Base-by-base conservation (phyloP, 176 grass and related monocot genomes). In the Luzula sylvatica region DNA sequence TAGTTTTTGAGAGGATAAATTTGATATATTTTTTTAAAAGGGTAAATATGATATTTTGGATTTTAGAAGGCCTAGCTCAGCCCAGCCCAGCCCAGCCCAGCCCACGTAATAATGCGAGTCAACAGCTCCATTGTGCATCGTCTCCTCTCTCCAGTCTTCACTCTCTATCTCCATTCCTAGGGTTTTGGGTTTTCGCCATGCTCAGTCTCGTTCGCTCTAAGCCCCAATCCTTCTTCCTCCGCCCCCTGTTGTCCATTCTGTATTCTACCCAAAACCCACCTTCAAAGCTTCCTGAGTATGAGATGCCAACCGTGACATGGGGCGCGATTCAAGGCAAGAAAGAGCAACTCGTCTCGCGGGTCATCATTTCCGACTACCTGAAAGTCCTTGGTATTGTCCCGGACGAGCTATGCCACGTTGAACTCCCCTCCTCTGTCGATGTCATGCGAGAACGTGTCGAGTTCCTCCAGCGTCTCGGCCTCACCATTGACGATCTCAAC, bases 221-320 rank as follows among this genome's bases (percentile, higher is more conserved):
- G 15, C 45, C 66, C 55, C 19, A 65, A 58, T 53, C 2, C 38
- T 23, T 53, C 35, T 50, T 48, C 23, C 7, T 32, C 55, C 54
- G 63, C 41, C 60, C 7, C 26, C 30, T 23, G 40, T 66, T 15
- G 17, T 42, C 27, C 18, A 26, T 14, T 11, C 26, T 23, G 1
- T 9, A 0, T 9, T 42, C 55, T 8, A 50, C 58, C 16, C 75
- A 61, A 55, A 59, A 46, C 3, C 52, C 42, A 27, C n/a, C 64
- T 42, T 50, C 83, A 3, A 69, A 79, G 32, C 73, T 79, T 42
- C 90, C 80, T n/a, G 90, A 96, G 77, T 96, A 82, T 59, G 64
- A 88, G 74, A 84, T 96, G 70, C 90, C 90, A 40, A 85, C 90
- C 2, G 90, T 96, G 13, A 96, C 90, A 5, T 96, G 90, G 90